Evolutionary conservation across 2,329 filamentous ascomycete genomes (phyloP), one percentile per base, ranked within the genome.

Genomic region (Microsporum audouinii): DNA sequence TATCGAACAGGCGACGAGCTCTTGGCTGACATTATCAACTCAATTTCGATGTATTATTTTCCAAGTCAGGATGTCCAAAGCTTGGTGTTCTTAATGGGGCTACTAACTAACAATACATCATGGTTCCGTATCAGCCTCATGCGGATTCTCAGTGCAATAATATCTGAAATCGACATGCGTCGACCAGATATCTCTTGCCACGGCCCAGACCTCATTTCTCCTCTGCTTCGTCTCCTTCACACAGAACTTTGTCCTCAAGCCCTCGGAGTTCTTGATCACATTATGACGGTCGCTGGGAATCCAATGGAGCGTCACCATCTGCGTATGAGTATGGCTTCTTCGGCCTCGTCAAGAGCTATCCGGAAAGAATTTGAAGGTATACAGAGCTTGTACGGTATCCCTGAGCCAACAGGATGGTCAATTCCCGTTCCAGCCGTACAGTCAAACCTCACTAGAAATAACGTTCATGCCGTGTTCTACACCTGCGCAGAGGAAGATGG

Each of bases 381-480:
- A 0, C 88, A 96, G 71, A 96, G 91, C 69, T 77, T 99, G 38
- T 99, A 97, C 71, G 95, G 95, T 33, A 97, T 99, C 62, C 94
- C 94, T 0, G 92, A 97, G 71, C 87, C 91, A 27, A 94, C 89
- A 14, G 94, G 94, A 1, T 99, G 94, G 94, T 94, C 94, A 0
- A 90, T 99, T 51, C 92, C 94, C 0, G 84, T 95, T 71, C 94
- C 94, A 14, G 92, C 92, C 0, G 87, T 88, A 61, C 92, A 96
- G 76, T 94, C 91, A 0, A 86, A 88, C 60, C 84, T 86, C 38
- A 97, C 94, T 2, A 83, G 94, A 61, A 84, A 87, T 62, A 99
- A 99, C 68, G 94, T 99, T 1, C 92, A 97, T 71, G 90, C 91
- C 0, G 91, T 94, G 0, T 97, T 96, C 74, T 96, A 96, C 74